A percentile compares a stretch with the other conserved stretches of the same genome.
These are phyloP conservation scores for Pseudogymnoascus sp. DNA, from an alignment of 2,329 filamentous ascomycete species.

Conservation along the genomic window DNA sequence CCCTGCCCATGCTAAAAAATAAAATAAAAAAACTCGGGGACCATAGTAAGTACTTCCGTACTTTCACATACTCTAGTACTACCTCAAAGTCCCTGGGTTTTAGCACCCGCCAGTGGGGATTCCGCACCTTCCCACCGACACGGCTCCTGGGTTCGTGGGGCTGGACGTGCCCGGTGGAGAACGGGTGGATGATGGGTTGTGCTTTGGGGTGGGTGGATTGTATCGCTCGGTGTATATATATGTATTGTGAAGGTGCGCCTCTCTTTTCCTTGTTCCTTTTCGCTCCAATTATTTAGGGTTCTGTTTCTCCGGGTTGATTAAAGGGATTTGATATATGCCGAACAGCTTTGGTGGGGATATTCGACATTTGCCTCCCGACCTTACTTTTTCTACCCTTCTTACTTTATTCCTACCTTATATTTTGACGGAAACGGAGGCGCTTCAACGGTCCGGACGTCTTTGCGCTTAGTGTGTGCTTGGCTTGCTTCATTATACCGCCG, in stretches of 20 bases:
- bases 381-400: not conserved
- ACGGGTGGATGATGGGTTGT: slow-evolving; percentile 2
- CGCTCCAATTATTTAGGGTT: slow-evolving; percentile 1
- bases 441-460: not conserved
- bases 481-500: not conserved
- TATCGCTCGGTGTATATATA: slow-evolving; percentile 2
- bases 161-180: slow-evolving; percentile 4
- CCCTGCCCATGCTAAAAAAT: not conserved
- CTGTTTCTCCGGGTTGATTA: not conserved
- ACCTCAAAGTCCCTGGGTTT: not conserved
- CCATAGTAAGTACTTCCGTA: not conserved
- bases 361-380: not conserved
- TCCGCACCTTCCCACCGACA: slow-evolving; percentile 3
- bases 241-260: not conserved
- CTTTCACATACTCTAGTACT: not conserved
- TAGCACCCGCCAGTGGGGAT: slow-evolving; percentile 5
- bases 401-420: not conserved
- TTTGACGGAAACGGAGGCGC: not conserved
- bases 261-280: not conserved
- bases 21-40: not conserved
- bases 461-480: slow-evolving; percentile 1
- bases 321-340: not conserved
- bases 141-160: slow-evolving; percentile 5
- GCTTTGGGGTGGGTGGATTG: not conserved
- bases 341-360: not conserved